phyloP scores from a whole-genome alignment of 1,139 yeast species.

The Debaryomycetaceae sp. region DNA sequence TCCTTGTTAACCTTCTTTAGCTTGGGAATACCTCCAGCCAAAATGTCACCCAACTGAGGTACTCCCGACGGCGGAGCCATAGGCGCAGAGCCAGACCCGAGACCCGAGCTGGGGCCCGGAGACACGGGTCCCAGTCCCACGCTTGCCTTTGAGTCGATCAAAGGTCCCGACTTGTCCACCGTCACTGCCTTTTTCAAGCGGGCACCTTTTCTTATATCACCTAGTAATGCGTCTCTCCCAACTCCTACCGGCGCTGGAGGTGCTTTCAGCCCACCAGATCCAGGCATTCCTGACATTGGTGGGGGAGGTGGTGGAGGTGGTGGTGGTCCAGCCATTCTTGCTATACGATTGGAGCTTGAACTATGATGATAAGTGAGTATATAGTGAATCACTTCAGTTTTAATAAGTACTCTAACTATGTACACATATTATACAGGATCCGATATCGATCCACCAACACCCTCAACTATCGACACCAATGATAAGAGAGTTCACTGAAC shows the following conservation, averaged over 20 bases:
- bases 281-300: conserved; percentile 18
- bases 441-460: too few species aligned
- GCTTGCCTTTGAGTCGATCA: conserved; percentile 22
- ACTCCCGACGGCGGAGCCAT: conserved; percentile 24
- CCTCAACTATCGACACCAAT: too few species aligned
- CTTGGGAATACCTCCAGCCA: conserved; percentile 87
- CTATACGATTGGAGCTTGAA: too few species aligned
- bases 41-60: conserved; percentile 72
- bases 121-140: conserved; percentile 19
- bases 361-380: too few species aligned
- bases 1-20: conserved; percentile 52
- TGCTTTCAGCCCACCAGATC: conserved; percentile 13
- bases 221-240: conserved; percentile 76
- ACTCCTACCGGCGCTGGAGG: conserved; percentile 32
- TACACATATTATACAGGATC: too few species aligned
- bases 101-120: conserved; percentile 7
- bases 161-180: conserved; percentile 43
- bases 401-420: too few species aligned
- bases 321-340: conserved; percentile 22
- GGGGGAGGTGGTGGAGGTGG: conserved; percentile 49
- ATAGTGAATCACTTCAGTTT: too few species aligned
- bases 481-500: conserved; percentile 22
- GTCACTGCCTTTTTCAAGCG: conserved; percentile 67
- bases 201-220: conserved; percentile 82
- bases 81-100: conserved; percentile 11